phyloP scores from a whole-genome alignment of 2,329 filamentous ascomycete genomes.

The Aspergillus proliferans region DNA sequence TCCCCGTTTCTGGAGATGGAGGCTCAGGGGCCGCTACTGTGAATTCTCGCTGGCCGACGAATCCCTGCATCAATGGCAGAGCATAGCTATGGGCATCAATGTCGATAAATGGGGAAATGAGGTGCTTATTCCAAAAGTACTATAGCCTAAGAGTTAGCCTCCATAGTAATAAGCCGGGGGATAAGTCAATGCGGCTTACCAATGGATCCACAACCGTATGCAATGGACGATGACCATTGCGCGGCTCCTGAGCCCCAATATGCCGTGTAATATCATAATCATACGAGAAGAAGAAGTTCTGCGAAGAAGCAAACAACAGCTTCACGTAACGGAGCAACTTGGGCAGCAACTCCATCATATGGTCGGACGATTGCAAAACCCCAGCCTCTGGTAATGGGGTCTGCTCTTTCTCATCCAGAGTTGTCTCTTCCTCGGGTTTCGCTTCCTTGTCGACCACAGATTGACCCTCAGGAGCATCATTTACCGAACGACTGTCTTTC shows the following conservation, averaged over 20 bases:
- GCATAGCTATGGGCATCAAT: conserved; percentile 65
- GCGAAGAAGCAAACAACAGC: conserved; percentile 69
- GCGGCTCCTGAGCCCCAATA: conserved; percentile 36
- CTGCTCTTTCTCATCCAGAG: not conserved
- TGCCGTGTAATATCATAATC: conserved; percentile 83
- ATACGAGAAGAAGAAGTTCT: conserved; percentile 92
- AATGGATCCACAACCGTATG: conserved; percentile 66
- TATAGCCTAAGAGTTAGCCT: conserved; percentile 18
- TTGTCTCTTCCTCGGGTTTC: not conserved
- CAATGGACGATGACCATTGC: conserved; percentile 52
- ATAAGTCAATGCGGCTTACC: conserved; percentile 29
- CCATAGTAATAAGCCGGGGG: not conserved
- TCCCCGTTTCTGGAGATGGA: conserved; percentile 7
- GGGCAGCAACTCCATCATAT: conserved; percentile 60
- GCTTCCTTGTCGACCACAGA: conserved; percentile 3
- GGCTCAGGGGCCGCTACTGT: conserved; percentile 50
- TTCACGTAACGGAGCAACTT: conserved; percentile 79
- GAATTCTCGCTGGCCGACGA: conserved; percentile 81
- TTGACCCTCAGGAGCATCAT: not conserved
- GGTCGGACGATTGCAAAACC: conserved; percentile 16
- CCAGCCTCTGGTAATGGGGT: not conserved
- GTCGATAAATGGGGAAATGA: conserved; percentile 67
- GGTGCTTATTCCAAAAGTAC: conserved; percentile 87
- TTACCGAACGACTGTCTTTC: conserved; percentile 1
- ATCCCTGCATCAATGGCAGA: conserved; percentile 86